Evolutionary conservation across 352 stramenopile species (phyloP).

Genomic region (Pythium utonaiense): DNA sequence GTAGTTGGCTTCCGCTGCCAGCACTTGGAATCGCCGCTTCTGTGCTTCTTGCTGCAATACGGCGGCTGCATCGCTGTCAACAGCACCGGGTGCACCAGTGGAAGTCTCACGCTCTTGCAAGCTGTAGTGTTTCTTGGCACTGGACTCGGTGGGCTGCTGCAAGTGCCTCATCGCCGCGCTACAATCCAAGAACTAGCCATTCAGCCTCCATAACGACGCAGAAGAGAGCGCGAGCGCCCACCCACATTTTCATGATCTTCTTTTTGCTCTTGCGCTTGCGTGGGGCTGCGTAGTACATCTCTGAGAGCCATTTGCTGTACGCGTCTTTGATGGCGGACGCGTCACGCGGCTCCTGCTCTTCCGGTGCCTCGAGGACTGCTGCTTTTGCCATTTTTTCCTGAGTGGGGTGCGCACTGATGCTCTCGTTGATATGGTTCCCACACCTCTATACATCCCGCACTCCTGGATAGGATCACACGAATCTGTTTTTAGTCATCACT

Average conservation of each 20-base stretch:
- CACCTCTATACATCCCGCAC: no score
- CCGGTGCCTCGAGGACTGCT: background rate
- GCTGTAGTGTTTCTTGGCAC: constrained; percentile 37
- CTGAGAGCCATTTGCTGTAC: constrained; percentile 21
- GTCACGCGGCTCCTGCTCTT: background rate
- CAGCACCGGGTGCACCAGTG: background rate
- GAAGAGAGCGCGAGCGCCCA: no score
- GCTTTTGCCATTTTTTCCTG: constrained; percentile 3
- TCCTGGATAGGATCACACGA: no score
- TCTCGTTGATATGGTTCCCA: no score
- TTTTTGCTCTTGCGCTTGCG: constrained; percentile 35
- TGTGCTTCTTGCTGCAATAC: constrained; percentile 12
- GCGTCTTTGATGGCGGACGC: constrained; percentile 15
- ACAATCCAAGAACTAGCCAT: constrained; percentile 15
- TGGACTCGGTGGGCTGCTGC: constrained; percentile 49
- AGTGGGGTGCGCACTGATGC: no score
- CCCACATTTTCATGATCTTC: constrained; percentile 14
- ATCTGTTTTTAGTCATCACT: no score
- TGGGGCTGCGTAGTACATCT: constrained; percentile 6
- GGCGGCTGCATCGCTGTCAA: background rate
- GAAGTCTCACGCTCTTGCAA: constrained; percentile 14
- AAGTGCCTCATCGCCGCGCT: constrained; percentile 28
- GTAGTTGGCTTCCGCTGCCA: constrained; percentile 47
- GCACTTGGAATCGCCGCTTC: constrained; percentile 29
- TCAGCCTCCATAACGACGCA: no score